A percentile compares a stretch with the other conserved stretches of the same genome.
Conservation (phyloP, 768 basidiomycete genomes). For the Agrocybe praecox region DNA sequence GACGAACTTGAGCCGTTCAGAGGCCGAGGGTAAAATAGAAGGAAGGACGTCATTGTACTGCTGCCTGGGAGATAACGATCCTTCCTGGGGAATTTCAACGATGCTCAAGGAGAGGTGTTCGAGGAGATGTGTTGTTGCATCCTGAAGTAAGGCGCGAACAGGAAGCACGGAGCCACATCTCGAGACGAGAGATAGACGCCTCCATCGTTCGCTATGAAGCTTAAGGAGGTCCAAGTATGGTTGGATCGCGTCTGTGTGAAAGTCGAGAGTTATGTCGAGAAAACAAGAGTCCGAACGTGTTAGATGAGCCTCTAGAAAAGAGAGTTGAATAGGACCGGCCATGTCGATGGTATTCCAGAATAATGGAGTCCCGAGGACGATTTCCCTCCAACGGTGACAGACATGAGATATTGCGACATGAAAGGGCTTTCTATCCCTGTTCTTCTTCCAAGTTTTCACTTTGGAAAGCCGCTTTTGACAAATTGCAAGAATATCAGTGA, state of each 20-base stretch:
- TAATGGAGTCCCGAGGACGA: slow-evolving; percentile 40
- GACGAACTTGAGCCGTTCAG: slow-evolving; percentile 39
- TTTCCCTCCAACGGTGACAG: slow-evolving; percentile 43
- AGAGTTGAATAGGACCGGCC: no score
- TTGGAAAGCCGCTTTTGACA: no score
- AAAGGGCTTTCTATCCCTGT: slow-evolving; percentile 19
- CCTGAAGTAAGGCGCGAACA: slow-evolving; percentile 27
- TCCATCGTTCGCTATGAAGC: slow-evolving; percentile 40
- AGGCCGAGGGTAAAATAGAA: slow-evolving; percentile 31
- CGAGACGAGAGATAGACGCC: slow-evolving; percentile 34
- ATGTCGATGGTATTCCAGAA: slow-evolving; percentile 46
- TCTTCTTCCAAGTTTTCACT: slow-evolving; percentile 4
- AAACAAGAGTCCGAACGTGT: slow-evolving; percentile 36
- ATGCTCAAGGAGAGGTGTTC: slow-evolving; percentile 39
- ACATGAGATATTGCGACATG: slow-evolving; percentile 47
- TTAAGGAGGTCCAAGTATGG: slow-evolving; percentile 32
- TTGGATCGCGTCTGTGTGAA: slow-evolving; percentile 23
- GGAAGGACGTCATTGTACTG: slow-evolving; percentile 28
- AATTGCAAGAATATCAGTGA: slow-evolving; percentile 43
- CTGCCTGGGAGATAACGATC: slow-evolving; percentile 28
- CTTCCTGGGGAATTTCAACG: slow-evolving; percentile 28
- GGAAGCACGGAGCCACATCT: slow-evolving; percentile 23
- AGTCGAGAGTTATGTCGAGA: slow-evolving; percentile 37
- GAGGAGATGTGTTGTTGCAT: slow-evolving; percentile 31
- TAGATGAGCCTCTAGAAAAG: slow-evolving; percentile 38